Conservation (phyloP, 2,329 filamentous ascomycete species). For the Calonectria pseudoreteaudii region DNA sequence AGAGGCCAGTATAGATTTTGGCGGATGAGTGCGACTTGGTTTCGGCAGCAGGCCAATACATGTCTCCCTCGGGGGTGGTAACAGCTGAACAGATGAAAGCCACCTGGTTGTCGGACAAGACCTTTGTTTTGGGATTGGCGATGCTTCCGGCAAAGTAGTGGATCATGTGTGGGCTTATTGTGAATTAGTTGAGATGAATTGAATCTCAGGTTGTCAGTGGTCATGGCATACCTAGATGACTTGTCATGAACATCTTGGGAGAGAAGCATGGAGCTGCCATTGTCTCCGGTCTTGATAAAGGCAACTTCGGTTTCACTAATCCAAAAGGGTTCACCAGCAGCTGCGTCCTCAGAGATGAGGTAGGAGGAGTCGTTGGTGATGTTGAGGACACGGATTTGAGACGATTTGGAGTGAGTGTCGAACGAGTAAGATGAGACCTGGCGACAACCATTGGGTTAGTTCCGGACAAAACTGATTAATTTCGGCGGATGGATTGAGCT, state of each 20-base stretch:
- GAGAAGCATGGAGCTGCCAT: constrained; percentile 61
- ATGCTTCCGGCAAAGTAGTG: constrained; percentile 63
- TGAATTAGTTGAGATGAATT: background rate
- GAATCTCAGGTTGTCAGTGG: background rate
- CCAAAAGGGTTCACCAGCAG: constrained; percentile 81
- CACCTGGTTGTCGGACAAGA: constrained; percentile 61
- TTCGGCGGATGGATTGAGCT: background rate
- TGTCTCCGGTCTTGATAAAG: constrained; percentile 63
- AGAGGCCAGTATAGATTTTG: constrained; percentile 79
- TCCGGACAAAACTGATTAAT: background rate
- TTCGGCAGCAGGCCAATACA: constrained; percentile 74
- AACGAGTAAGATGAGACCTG: constrained; percentile 83
- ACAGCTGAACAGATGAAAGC: constrained; percentile 72
- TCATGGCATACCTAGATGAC: constrained; percentile 52
- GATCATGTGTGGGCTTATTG: constrained; percentile 54
- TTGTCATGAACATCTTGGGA: constrained; percentile 49
- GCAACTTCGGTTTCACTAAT: constrained; percentile 74
- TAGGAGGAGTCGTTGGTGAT: constrained; percentile 74
- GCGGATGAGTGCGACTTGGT: constrained; percentile 72
- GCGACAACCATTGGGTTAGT: background rate
- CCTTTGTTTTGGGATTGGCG: constrained; percentile 69
- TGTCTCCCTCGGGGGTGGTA: constrained; percentile 74
- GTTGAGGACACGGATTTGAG: constrained; percentile 78
- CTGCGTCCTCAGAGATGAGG: constrained; percentile 72
- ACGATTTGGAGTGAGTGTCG: constrained; percentile 74